Base-by-base conservation (phyloP, 2,329 filamentous ascomycete species). In the Sporothrix variecibatus region DNA sequence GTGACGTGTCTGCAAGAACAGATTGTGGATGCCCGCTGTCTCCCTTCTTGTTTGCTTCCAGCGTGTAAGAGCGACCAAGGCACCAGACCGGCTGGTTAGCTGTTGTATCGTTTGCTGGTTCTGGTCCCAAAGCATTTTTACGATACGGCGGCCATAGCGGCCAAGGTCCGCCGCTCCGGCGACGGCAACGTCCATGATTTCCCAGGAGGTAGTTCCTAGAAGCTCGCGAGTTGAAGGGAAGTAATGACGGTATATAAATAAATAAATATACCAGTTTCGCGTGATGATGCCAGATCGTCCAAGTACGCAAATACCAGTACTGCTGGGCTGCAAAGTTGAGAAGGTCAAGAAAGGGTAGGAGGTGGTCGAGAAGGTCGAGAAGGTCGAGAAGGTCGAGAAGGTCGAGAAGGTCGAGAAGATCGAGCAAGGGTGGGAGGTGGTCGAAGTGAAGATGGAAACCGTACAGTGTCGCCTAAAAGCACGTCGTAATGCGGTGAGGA, bases 81-180 rank as follows among this genome's bases (percentile, higher is more conserved):
- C 94, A 97, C 95, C 95, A 98, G 76, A 97, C 93, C 15, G 93
- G 90, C 46, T 89, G 86, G 76, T 91, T 87, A 51, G 88, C 86
- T 74, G 84, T 81, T 74, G 90, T 86, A 80, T 97, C 91, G 83
- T 98, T 97, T 76, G 88, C 90, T 6, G 94, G 95, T 77, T 95
- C 91, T 0, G 94, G 78, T 98, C 95, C 92, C 94, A 97, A 80
- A 98, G 92, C 84, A 93, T 94, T 83, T 95, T 93, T 75, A 98
- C 91, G 78, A 98, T 90, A 76, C 93, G 92, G 82, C 94, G 93
- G 80, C 91, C 90, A 75, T 87, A 87, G 78, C 93, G 92, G 78
- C 93, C 89, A 75, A 97, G 85, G 79, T 97, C 93, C 73, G 93
- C 89, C 12, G 81, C 90, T 70, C 82, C 81, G 49, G 85, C 84